Conservation (phyloP, 352 stramenopile species). For the Globisporangium spinosum region DNA sequence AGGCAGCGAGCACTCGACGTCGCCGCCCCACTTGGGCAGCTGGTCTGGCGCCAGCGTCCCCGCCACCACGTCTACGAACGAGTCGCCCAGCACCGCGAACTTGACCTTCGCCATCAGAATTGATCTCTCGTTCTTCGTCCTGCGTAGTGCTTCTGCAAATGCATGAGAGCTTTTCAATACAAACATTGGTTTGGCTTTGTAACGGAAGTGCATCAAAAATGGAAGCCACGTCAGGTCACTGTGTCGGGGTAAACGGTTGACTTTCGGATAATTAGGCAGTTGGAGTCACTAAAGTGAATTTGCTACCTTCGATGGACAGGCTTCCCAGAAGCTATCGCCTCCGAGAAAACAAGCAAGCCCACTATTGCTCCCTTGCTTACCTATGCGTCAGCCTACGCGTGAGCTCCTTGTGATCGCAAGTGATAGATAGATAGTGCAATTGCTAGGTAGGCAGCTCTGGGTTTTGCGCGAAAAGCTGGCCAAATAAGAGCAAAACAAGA, state of each 20-base stretch:
- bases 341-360: too few relatives aligned
- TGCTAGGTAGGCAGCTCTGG: neutral
- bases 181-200: neutral
- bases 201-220: neutral
- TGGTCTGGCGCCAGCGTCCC: slow-evolving; percentile 57
- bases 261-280: neutral
- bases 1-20: slow-evolving; percentile 60
- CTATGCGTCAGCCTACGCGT: neutral
- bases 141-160: neutral
- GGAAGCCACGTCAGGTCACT: neutral
- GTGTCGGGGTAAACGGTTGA: neutral
- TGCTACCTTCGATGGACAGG: too few relatives aligned
- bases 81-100: slow-evolving; percentile 60
- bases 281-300: neutral
- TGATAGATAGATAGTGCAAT: neutral
- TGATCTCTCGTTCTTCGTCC: neutral
- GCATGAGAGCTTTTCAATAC: neutral
- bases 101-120: slow-evolving; percentile 29
- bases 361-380: too few relatives aligned
- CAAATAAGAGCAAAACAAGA: neutral
- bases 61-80: slow-evolving; percentile 78
- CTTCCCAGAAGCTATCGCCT: too few relatives aligned
- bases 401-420: neutral
- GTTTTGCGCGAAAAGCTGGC: neutral
- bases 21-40: slow-evolving; percentile 74